Evolutionary conservation across 164 flowering plant genomes (phyloP).

Genomic region (Vitis rotundifolia): DNA sequence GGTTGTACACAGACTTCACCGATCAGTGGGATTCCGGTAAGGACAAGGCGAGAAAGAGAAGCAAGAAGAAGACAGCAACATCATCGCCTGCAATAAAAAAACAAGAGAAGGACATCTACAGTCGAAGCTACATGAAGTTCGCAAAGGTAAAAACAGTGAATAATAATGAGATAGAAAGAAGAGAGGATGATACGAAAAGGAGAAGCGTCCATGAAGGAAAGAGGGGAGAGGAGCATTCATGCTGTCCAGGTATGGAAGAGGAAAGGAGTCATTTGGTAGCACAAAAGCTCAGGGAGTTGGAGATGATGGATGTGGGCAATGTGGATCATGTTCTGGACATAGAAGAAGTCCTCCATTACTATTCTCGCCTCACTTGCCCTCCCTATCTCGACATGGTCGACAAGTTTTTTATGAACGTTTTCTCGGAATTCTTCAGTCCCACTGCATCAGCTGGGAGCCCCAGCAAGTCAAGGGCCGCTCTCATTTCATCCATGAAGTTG

Average conservation of each 20-base stretch:
- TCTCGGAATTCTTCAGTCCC: constrained; percentile 34
- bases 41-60: constrained; percentile 12
- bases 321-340: constrained; percentile 68
- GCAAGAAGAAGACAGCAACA: constrained; percentile 9
- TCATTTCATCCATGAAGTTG: too few relatives aligned
- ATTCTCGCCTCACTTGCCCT: constrained; percentile 76
- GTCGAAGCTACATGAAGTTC: constrained; percentile 21
- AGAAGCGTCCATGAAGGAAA: not conserved
- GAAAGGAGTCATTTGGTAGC: constrained; percentile 25
- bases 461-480: not conserved
- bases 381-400: constrained; percentile 79
- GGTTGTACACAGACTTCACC: constrained; percentile 33
- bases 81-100: not conserved
- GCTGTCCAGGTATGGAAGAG: constrained; percentile 8
- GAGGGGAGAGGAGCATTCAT: constrained; percentile 10
- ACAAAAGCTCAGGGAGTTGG: constrained; percentile 63
- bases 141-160: not conserved
- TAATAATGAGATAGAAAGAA: not conserved
- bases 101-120: constrained; percentile 4
- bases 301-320: constrained; percentile 52
- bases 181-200: not conserved
- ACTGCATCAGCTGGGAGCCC: not conserved
- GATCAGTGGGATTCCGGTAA: constrained; percentile 22
- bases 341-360: constrained; percentile 75
- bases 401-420: constrained; percentile 65